These are phyloP conservation scores for Chenopodium berlandieri DNA, from an alignment of 148 eudicot species.

Conservation along the genomic window DNA sequence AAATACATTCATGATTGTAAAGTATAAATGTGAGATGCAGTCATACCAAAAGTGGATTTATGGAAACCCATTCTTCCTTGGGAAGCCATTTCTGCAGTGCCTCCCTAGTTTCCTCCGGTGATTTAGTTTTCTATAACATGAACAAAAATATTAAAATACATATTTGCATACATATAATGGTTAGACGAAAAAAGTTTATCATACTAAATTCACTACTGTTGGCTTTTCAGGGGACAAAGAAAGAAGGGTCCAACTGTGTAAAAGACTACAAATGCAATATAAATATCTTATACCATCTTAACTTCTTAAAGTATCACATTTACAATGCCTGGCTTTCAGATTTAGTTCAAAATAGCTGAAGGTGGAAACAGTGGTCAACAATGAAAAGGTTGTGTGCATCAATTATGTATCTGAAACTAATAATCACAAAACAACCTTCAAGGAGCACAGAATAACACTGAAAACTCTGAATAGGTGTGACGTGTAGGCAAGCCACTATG, in stretches of 20 bases:
- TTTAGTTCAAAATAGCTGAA: neutral
- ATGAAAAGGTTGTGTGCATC: no score
- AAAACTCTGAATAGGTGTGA: no score
- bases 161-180: conserved; percentile 1
- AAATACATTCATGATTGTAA: neutral
- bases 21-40: neutral
- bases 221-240: neutral
- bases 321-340: neutral
- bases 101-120: conserved; percentile 87
- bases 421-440: no score
- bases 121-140: conserved; percentile 54
- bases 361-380: no score
- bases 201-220: neutral
- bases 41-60: conserved; percentile 94
- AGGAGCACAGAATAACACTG: no score
- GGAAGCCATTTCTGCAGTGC: conserved; percentile 90
- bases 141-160: neutral
- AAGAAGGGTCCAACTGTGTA: no score
- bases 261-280: no score
- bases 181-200: neutral
- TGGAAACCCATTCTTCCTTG: conserved; percentile 95
- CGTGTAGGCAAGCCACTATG: neutral
- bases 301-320: neutral
- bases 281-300: neutral
- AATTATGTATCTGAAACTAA: no score